phyloP scores from a whole-genome alignment of 257 asterid species.

The Craterostigma plantagineum region DNA sequence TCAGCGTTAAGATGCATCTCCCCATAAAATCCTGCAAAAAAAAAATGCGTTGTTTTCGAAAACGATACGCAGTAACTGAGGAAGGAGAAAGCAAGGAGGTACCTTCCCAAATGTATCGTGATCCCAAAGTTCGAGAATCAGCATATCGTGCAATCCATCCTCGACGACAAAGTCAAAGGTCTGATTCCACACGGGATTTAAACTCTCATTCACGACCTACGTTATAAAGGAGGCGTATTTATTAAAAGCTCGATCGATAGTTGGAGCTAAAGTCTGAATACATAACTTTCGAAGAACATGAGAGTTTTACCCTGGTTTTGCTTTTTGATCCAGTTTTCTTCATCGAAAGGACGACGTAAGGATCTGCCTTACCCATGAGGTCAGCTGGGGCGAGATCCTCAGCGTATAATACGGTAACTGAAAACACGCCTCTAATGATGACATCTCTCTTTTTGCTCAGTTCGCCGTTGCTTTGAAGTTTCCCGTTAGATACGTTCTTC shows the following conservation, averaged over 20 bases:
- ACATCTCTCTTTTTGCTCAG: constrained; percentile 39
- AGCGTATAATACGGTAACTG: constrained; percentile 76
- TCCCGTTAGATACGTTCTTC: constrained; percentile 30
- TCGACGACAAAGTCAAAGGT: constrained; percentile 89
- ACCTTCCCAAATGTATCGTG: constrained; percentile 99
- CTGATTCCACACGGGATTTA: constrained; percentile 94
- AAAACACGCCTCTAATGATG: constrained; percentile 83
- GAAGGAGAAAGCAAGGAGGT: constrained; percentile 6
- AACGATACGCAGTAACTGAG: too few relatives aligned
- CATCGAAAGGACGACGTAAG: constrained; percentile 62
- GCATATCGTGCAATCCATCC: constrained; percentile 96
- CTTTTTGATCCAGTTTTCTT: constrained; percentile 63
- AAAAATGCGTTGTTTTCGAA: constrained; percentile 1
- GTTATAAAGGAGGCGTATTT: neutral
- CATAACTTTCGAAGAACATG: too few relatives aligned
- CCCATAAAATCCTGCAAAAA: constrained; percentile 88
- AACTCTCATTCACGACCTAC: constrained; percentile 73
- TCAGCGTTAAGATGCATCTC: constrained; percentile 76
- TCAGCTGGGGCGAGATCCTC: constrained; percentile 84
- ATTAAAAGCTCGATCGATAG: neutral
- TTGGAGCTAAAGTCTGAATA: too few relatives aligned
- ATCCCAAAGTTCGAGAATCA: constrained; percentile 67
- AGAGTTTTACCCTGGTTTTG: constrained; percentile 62
- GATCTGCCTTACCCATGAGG: constrained; percentile 93
- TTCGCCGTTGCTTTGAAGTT: constrained; percentile 28